Base-by-base conservation (phyloP, 768 basidiomycete species). In the Serendipita indica region DNA sequence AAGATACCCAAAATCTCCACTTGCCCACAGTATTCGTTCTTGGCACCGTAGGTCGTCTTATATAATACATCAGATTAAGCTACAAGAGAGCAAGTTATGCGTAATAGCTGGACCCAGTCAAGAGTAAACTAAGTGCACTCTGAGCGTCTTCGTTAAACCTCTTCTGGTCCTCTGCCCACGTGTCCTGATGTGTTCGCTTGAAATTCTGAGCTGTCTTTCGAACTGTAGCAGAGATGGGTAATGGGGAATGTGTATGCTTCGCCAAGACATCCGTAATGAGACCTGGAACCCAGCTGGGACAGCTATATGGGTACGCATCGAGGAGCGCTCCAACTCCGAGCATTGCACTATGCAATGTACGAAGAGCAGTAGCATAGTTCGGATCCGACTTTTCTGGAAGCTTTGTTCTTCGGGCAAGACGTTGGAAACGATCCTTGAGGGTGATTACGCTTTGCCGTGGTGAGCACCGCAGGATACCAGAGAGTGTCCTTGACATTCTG, bases 251-350 rank as follows among this genome's bases (percentile, higher is more conserved):
- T 1, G 85, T 83, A 68, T 90, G 86, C 64, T 87, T 84, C 7
- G 82, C 83, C 58, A 92, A 74, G 18, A 87, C 77, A 61, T 79
- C 82, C 35, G 86, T 84, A 62, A 93, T 72, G 41, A 96, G 76
- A 46, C 83, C 81, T 0, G 92, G 89, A 79, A 94, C 83, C 86
- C 92, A 98, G 62, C 83, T 81, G 66, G 94, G 94, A 13, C 97
- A 85, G 1, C 91, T 92, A 71, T 96, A 96, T 0, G 94, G 94
- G 68, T 87, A 94, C 60, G 91, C 93, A 65, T 93, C 89, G 33
- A 98, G 81, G 32, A 98, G 73, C 3, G 94, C 89, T 63, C 89
- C 89, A 41, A 93, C 82, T n/a, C 94, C 94, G 49, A 98, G 76
- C 60, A 98, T 86, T 1, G 91, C 91, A 25, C 89, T 87, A 69